Percentiles rank a stretch among this genome's conserved stretches.
Conservation (phyloP, 257 asterid genomes). For the Euphrasia confusa region DNA sequence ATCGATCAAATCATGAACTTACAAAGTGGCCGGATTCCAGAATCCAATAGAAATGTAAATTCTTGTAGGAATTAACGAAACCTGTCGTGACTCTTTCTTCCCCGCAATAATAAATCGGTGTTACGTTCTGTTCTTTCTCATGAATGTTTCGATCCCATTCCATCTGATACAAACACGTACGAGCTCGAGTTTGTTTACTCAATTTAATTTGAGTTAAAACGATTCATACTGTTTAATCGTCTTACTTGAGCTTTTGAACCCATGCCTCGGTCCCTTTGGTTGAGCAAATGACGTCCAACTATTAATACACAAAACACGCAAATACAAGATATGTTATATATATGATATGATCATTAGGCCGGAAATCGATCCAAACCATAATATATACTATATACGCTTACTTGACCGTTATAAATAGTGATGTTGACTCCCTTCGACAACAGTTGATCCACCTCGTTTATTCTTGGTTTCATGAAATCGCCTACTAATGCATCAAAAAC, state of each 20-base stretch:
- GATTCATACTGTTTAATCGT: too few relatives aligned
- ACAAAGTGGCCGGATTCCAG: slow-evolving; percentile 97
- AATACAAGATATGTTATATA: background rate
- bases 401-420: background rate
- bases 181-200: background rate
- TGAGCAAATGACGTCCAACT: slow-evolving; percentile 87
- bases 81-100: slow-evolving; percentile 49
- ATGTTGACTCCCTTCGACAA: background rate
- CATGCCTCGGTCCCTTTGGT: slow-evolving; percentile 92
- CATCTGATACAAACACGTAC: slow-evolving; percentile 43
- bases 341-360: too few relatives aligned
- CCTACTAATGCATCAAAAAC: background rate
- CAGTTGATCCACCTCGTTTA: background rate
- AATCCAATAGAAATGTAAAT: slow-evolving; percentile 81
- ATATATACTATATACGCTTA: background rate
- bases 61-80: slow-evolving; percentile 59
- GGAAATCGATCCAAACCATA: too few relatives aligned
- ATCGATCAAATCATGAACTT: slow-evolving; percentile 27
- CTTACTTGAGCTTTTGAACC: slow-evolving; percentile 87
- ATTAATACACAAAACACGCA: slow-evolving; percentile 15
- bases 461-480: slow-evolving; percentile 1
- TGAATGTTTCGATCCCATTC: slow-evolving; percentile 66
- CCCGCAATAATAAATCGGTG: slow-evolving; percentile 53
- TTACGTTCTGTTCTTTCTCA: slow-evolving; percentile 53
- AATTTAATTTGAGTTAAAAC: background rate